Evolutionary conservation across 148 eudicot species (phyloP), one percentile per base, ranked within the genome.

Genomic region (Oxyria digyna): DNA sequence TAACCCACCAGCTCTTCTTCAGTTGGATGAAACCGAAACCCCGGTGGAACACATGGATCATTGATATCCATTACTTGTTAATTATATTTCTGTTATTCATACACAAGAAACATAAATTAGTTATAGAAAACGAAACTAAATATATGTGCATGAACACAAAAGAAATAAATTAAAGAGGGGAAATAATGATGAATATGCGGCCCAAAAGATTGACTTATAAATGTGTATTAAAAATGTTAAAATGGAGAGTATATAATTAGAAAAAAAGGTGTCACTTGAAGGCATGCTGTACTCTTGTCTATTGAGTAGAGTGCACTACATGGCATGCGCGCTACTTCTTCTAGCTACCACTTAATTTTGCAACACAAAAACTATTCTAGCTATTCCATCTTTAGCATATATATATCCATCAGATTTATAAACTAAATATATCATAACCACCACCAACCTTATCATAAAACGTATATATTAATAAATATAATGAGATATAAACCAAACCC

Each of bases 1-100:
- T 80, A 92, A 13, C 94, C 96, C 29, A 92, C 96, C 0, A 92
- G 84, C 57, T 92, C 98, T 81, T 92, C 98, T 70, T 92, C 98
- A 0, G 98, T 92, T 0, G 98, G 98, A 69, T 89, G 98, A 69
- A 92, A 92, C 42, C 98, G 75, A 52, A 92, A 92, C 3, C 97
- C 96, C 8, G 97, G 97, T 32, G 97, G 97, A 0, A 91, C 91
- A 76, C 87, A 78, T 49, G 92, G 75, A 15, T 26, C 67, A 7
- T 55, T 52, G 0, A 65, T 82, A 27, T 87, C 90, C 89, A 82
- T 89, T 15, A 41, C 20, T 62, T 12, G 37, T 24, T 69, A 26
- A 55, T 42, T 45, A 15, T 14, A 50, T 13, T 50, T 23, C 13
- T 21, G 31, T 13, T 50, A 21, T 3, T 15, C n/a, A 45, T 4